Evolutionary conservation across 176 grass and related monocot genomes (phyloP), one percentile per base, ranked within the genome.

Genomic region (Neostapfia colusana): DNA sequence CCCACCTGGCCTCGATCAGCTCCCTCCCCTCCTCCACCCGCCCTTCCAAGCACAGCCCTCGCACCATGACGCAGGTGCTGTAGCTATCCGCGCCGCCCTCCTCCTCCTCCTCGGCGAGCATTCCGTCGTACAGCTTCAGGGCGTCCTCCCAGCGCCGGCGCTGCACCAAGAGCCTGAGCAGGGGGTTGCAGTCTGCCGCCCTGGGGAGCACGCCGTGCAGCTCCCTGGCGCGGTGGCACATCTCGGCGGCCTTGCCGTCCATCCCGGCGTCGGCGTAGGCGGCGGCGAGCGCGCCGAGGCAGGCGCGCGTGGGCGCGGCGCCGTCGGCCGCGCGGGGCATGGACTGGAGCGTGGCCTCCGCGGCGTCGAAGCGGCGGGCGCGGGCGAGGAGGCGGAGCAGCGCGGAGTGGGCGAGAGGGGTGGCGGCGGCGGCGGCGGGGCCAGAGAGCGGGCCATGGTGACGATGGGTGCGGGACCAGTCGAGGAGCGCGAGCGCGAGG

Each of bases 1-100:
- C 88, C 88, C 88, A 97, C 73, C 93, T 90, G 56, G 85, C 73
- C 78, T 90, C 88, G 43, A 97, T 91, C 83, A 93, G 63, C 53
- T 41, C 83, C 86, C 73, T 80, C 1, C 85, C 90, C 59, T 93
- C 88, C 25, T 93, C 88, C 74, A 93, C 87, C 49, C 53, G 77
- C 63, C 88, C 84, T 82, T 93, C 77, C 49, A 85, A 16, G 75
- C 93, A 97, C 79, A 91, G 36, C 15, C 93, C 85, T 4, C 82
- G 74, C n/a, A 89, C 86, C 70, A 97, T 70, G 24, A 97, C 87
- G 48, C 70, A 86, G 2, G 93, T 91, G 75, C 71, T 97, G 73
- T 91, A 93, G 40, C 87, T 76, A 81, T 97, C 86, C 7, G 83
- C 80, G 18, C 78, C 88, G 5, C 17, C 77, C 3, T 85, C n/a